phyloP scores from a whole-genome alignment of 441 rosid genomes.

The Corymbia citriodora region DNA sequence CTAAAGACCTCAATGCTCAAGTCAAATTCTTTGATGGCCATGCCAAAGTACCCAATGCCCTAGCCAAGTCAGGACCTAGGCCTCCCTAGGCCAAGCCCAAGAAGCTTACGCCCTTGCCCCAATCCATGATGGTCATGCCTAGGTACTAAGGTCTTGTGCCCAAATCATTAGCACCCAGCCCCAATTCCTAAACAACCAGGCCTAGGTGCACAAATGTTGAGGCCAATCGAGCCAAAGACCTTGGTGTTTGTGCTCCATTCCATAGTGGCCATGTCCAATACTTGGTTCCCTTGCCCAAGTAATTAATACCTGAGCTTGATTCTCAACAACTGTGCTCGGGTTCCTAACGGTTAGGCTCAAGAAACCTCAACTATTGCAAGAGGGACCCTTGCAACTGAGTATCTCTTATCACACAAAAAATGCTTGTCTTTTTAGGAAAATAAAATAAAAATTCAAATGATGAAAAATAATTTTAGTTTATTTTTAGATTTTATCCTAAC shows the following conservation, averaged over 20 bases:
- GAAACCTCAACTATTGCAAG: not conserved
- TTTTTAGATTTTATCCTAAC: not conserved
- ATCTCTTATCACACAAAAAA: not conserved
- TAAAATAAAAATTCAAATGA: not conserved
- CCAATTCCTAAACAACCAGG: not conserved
- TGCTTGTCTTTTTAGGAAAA: not conserved
- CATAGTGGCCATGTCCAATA: not conserved
- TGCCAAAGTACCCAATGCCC: not conserved
- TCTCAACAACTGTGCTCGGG: not conserved
- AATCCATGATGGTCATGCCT: rapidly evolving
- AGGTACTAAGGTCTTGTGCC: not conserved
- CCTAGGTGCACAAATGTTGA: not conserved
- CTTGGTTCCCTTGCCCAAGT: not conserved
- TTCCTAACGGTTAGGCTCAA: not conserved
- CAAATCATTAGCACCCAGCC: not conserved
- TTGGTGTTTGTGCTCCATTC: not conserved
- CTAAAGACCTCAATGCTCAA: not conserved
- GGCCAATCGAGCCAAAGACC: not conserved
- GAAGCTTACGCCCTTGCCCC: not conserved
- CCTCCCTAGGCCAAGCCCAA: not conserved
- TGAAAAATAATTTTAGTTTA: not conserved
- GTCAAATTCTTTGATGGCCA: not conserved
- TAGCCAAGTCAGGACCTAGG: not conserved
- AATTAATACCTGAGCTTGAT: not conserved
- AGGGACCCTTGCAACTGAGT: rapidly evolving